These are phyloP conservation scores for Colletotrichum paranaense DNA, from an alignment of 2,329 filamentous ascomycete species.

Conservation along the genomic window DNA sequence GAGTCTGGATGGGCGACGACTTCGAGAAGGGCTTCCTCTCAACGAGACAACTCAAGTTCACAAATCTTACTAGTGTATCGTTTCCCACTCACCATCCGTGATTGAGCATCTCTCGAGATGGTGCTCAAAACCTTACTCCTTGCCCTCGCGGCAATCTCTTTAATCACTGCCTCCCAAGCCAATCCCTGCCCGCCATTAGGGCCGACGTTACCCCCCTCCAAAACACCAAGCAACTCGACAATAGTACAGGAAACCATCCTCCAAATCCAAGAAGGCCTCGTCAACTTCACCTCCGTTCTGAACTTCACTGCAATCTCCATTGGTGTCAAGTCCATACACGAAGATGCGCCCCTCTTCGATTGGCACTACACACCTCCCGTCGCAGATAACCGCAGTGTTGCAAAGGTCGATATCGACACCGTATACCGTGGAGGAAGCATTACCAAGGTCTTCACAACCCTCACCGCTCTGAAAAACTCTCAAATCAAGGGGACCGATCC, in stretches of 20 bases:
- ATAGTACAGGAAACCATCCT: slow-evolving; percentile 6
- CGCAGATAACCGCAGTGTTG: slow-evolving; percentile 24
- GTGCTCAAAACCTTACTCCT: not conserved
- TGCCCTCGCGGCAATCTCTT: not conserved
- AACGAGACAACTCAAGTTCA: not conserved
- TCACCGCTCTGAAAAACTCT: slow-evolving; percentile 44
- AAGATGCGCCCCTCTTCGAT: slow-evolving; percentile 49
- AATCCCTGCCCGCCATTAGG: slow-evolving; percentile 19
- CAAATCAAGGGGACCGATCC: slow-evolving; percentile 42
- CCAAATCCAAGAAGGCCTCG: slow-evolving; percentile 3
- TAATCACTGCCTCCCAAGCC: not conserved
- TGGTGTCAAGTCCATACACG: slow-evolving; percentile 54
- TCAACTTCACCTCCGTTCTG: slow-evolving; percentile 36
- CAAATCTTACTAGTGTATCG: not conserved
- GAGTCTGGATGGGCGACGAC: not conserved
- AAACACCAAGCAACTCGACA: slow-evolving; percentile 14
- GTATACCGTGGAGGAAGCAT: slow-evolving; percentile 56
- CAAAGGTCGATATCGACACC: slow-evolving; percentile 50
- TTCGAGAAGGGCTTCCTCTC: not conserved
- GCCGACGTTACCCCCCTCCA: slow-evolving; percentile 4
- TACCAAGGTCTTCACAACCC: slow-evolving; percentile 54
- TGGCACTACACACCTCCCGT: slow-evolving; percentile 53
- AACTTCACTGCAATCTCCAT: slow-evolving; percentile 50
- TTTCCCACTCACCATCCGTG: not conserved
- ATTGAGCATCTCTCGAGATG: not conserved